A percentile compares a stretch with the other conserved stretches of the same genome.
Evolutionary conservation across 768 basidiomycete species (phyloP).

Genomic region (Mycena alexandri): DNA sequence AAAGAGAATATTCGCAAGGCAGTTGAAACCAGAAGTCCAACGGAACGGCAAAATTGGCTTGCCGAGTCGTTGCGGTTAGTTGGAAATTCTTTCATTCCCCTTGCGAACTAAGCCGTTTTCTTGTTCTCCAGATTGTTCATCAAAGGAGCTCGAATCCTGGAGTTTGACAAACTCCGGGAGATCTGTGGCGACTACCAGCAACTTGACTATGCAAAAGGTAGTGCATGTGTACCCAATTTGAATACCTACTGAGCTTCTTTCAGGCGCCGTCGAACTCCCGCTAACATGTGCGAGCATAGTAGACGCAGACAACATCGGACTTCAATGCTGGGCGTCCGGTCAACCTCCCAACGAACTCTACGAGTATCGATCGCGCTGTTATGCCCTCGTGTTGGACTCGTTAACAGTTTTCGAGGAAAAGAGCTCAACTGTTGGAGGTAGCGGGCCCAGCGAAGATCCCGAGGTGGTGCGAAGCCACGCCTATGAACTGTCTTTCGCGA

Average conservation of each 20-base stretch:
- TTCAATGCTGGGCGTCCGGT: conserved; percentile 82
- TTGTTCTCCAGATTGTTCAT: conserved; percentile 80
- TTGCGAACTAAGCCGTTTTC: conserved; percentile 1
- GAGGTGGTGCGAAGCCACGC: conserved; percentile 86
- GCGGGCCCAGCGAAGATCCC: conserved; percentile 60
- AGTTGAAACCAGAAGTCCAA: conserved; percentile 79
- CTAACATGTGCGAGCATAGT: conserved; percentile 83
- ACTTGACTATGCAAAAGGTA: conserved; percentile 86
- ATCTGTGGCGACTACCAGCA: conserved; percentile 92
- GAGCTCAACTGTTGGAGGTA: conserved; percentile 40
- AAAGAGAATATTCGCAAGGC: conserved; percentile 95
- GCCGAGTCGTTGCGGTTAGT: conserved; percentile 88
- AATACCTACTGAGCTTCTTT: not conserved
- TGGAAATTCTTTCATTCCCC: conserved; percentile 13
- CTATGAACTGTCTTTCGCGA: conserved; percentile 86
- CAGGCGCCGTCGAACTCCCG: conserved; percentile 89
- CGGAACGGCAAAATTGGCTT: conserved; percentile 83
- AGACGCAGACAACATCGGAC: conserved; percentile 81
- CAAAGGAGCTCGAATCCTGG: conserved; percentile 88
- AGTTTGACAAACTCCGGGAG: conserved; percentile 87
- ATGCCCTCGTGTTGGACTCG: conserved; percentile 87
- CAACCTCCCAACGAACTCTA: conserved; percentile 65
- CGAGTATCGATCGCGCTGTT: conserved; percentile 78
- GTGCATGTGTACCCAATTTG: not conserved
- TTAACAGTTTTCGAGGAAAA: conserved; percentile 84